Conservation (phyloP, 352 stramenopile species). For the Globisporangium nodosum region DNA sequence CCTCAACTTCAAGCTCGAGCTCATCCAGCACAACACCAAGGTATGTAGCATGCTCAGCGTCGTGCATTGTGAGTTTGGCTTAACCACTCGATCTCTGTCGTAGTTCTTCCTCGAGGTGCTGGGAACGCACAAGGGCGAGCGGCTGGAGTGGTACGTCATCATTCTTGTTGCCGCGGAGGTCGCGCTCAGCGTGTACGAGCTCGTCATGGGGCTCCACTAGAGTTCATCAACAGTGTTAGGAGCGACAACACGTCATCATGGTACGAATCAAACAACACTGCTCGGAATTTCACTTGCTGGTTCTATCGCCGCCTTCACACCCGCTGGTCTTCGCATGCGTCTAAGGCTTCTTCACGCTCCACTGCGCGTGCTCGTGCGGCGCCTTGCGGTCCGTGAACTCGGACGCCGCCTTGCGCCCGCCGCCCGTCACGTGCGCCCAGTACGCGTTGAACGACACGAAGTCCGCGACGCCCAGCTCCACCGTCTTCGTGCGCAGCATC, state of each 20-base stretch:
- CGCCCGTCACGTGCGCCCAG: conserved; percentile 71
- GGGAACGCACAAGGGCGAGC: conserved; percentile 92
- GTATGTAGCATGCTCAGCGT: conserved; percentile 19
- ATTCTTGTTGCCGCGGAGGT: conserved; percentile 95
- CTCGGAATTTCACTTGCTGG: too few species aligned
- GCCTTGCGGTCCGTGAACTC: conserved; percentile 82
- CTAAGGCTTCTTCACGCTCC: conserved; percentile 30
- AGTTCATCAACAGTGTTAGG: background rate
- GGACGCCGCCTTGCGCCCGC: conserved; percentile 56
- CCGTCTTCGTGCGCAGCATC: conserved; percentile 76
- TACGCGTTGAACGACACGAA: conserved; percentile 82
- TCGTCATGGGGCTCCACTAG: conserved; percentile 70
- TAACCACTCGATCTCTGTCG: background rate
- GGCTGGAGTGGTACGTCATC: conserved; percentile 98
- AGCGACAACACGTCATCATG: too few species aligned
- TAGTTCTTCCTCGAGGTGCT: conserved; percentile 98
- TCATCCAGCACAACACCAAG: conserved; percentile 98
- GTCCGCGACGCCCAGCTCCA: conserved; percentile 63
- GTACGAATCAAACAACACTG: too few species aligned
- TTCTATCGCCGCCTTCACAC: background rate
- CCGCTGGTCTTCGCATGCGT: background rate
- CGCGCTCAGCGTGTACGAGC: conserved; percentile 83
- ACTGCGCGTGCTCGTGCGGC: conserved; percentile 81
- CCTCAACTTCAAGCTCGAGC: conserved; percentile 96
- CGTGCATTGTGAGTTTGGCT: too few species aligned